Evolutionary conservation across 306 rosid genomes (phyloP).

Genomic region (Pueraria montana): DNA sequence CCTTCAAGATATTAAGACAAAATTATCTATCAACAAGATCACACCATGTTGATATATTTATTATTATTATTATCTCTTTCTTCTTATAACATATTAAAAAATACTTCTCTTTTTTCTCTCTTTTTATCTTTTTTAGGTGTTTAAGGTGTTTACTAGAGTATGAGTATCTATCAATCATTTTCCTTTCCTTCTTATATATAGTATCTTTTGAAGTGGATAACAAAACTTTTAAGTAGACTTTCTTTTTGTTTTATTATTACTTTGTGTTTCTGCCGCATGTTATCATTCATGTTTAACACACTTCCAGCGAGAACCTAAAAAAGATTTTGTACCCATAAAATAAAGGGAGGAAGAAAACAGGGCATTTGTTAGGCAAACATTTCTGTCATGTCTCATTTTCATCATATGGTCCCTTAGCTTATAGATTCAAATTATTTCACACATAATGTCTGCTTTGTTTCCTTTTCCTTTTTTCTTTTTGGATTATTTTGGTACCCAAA

Average conservation of each 20-base stretch:
- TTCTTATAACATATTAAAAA: no score
- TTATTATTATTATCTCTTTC: no score
- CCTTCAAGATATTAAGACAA: no score
- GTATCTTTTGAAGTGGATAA: background rate
- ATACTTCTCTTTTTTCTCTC: no score
- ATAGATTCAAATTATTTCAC: background rate
- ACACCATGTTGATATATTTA: no score
- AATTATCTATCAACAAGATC: no score
- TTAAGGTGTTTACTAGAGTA: background rate
- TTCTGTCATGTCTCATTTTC: slow-evolving; percentile 24
- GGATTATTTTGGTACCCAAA: background rate
- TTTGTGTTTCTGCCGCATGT: background rate
- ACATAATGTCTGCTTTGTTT: background rate
- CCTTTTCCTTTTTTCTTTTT: background rate
- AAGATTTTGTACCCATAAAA: background rate
- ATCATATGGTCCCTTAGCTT: background rate
- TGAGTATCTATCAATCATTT: background rate
- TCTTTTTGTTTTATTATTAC: background rate
- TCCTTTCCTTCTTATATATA: background rate
- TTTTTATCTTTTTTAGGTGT: no score
- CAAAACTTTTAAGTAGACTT: background rate
- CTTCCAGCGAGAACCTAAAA: background rate
- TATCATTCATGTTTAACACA: background rate
- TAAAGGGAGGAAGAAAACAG: background rate
- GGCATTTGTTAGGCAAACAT: background rate